A percentile compares a stretch with the other conserved stretches of the same genome.
Evolutionary conservation across 2,329 filamentous ascomycete species (phyloP).

Genomic region (Epichloe brachyelytri): DNA sequence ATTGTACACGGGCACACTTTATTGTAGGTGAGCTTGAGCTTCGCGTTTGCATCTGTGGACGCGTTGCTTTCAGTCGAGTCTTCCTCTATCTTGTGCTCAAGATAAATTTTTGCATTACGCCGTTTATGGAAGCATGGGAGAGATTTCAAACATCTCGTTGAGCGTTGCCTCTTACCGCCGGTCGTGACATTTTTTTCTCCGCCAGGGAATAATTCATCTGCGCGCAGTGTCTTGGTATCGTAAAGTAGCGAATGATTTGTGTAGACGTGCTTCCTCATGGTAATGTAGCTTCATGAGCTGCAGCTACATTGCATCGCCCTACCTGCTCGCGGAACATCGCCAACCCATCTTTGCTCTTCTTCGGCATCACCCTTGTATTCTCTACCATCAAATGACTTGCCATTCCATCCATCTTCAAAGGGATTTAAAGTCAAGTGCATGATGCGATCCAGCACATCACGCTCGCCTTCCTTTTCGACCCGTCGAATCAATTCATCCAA

Average conservation of each 20-base stretch:
- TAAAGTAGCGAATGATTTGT: neutral
- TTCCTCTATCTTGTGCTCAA: slow-evolving; percentile 63
- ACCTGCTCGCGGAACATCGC: slow-evolving; percentile 67
- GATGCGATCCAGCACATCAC: slow-evolving; percentile 61
- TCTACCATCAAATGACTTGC: slow-evolving; percentile 32
- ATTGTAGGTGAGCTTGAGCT: slow-evolving; percentile 58
- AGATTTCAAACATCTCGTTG: slow-evolving; percentile 38
- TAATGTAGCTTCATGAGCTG: slow-evolving; percentile 49
- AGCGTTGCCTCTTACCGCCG: slow-evolving; percentile 60
- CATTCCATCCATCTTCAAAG: slow-evolving; percentile 67
- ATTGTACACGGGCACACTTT: slow-evolving; percentile 59
- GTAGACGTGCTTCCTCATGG: neutral
- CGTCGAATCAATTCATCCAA: slow-evolving; percentile 84
- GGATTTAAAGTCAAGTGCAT: slow-evolving; percentile 78
- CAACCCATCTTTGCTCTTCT: slow-evolving; percentile 73
- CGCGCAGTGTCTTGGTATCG: neutral
- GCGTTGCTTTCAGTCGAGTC: slow-evolving; percentile 42
- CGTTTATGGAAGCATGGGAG: slow-evolving; percentile 62
- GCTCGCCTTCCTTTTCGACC: slow-evolving; percentile 73
- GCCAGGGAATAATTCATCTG: too few species aligned
- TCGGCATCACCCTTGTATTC: slow-evolving; percentile 45
- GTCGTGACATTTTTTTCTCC: slow-evolving; percentile 41
- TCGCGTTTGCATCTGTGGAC: slow-evolving; percentile 21
- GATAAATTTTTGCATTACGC: slow-evolving; percentile 39
- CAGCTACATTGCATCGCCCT: slow-evolving; percentile 90